phyloP scores from a whole-genome alignment of 2,329 filamentous ascomycete species.

The Fusarium sp. region DNA sequence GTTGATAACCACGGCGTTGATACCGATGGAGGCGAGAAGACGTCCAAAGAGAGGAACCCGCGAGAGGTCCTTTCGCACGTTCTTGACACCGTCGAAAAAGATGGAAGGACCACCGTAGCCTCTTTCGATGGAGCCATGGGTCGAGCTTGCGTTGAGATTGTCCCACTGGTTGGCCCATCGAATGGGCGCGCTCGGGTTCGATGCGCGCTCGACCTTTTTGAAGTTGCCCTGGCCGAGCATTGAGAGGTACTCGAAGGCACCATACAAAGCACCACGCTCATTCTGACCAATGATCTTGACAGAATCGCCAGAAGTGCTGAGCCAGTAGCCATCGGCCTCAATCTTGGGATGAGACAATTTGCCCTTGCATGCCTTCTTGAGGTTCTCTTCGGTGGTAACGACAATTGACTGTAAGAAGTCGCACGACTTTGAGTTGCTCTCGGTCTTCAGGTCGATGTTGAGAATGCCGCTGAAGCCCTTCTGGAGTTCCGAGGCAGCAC shows the following conservation, averaged over 20 bases:
- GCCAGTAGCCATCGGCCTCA: constrained; percentile 68
- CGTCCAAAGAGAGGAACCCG: constrained; percentile 71
- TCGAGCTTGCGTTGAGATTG: constrained; percentile 63
- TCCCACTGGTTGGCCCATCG: constrained; percentile 81
- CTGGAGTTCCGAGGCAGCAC: constrained; percentile 67
- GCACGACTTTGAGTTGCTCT: constrained; percentile 20
- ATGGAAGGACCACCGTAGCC: constrained; percentile 75
- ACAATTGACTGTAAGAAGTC: constrained; percentile 19
- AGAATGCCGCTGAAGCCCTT: constrained; percentile 67
- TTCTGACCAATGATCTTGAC: constrained; percentile 72
- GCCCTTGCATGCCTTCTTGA: constrained; percentile 14
- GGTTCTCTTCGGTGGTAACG: constrained; percentile 11
- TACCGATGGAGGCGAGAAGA: constrained; percentile 70
- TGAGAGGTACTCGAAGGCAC: constrained; percentile 74
- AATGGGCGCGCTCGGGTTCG: constrained; percentile 68
- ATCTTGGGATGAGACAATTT: constrained; percentile 46
- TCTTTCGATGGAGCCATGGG: constrained; percentile 67
- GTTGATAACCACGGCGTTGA: constrained; percentile 75
- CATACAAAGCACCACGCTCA: constrained; percentile 74
- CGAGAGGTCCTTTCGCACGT: constrained; percentile 65
- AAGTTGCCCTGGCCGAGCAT: constrained; percentile 67
- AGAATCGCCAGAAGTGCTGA: constrained; percentile 55
- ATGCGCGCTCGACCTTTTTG: constrained; percentile 55
- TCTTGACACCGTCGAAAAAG: constrained; percentile 66
- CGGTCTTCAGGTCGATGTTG: constrained; percentile 54